These are phyloP conservation scores for Taphrina wiesneri DNA, from an alignment of 1,139 yeast genomes.

Conservation along the genomic window DNA sequence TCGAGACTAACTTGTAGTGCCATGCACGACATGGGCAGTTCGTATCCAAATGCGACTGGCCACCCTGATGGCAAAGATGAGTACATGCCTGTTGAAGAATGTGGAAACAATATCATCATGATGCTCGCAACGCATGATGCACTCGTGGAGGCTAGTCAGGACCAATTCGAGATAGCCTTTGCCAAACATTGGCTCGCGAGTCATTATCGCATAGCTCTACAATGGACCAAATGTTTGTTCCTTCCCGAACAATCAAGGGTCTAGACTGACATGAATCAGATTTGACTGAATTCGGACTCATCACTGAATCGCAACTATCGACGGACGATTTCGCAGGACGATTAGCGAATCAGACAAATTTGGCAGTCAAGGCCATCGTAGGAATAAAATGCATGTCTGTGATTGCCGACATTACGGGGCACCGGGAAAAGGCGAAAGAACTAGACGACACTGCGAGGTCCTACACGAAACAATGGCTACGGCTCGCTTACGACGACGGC, in stretches of 20 bases:
- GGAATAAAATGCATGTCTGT: constrained; percentile 25
- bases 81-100: constrained; percentile 29
- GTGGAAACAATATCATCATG: constrained; percentile 30
- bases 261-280: not conserved
- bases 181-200: constrained; percentile 1
- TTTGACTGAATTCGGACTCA: constrained; percentile 1
- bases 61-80: constrained; percentile 30
- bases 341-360: constrained; percentile 28
- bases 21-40: constrained; percentile 26
- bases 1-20: not conserved
- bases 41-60: constrained; percentile 25
- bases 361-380: constrained; percentile 25
- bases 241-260: not conserved
- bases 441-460: not conserved
- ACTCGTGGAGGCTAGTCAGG: not conserved
- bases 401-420: constrained; percentile 6
- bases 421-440: not conserved
- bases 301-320: constrained; percentile 7
- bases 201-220: constrained; percentile 4
- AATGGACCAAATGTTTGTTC: constrained; percentile 4
- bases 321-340: constrained; percentile 30
- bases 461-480: constrained; percentile 3
- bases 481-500: constrained; percentile 11
- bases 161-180: not conserved
- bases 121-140: constrained; percentile 12